Evolutionary conservation across 2,329 filamentous ascomycete species (phyloP).

Genomic region (Fusarium camptoceras): DNA sequence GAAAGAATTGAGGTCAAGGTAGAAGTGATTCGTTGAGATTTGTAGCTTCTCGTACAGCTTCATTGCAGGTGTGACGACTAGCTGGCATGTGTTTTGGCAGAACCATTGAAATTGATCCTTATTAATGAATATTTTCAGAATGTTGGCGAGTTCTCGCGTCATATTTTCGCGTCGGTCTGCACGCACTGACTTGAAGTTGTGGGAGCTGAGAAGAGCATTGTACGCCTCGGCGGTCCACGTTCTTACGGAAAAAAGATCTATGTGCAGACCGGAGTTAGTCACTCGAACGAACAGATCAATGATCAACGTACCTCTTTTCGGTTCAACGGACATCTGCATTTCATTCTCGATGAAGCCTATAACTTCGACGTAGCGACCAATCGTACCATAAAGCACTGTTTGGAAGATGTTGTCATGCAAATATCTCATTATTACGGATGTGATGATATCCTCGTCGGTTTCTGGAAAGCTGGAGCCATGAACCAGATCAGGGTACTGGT

Average conservation of each 20-base stretch:
- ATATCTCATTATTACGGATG: constrained; percentile 52
- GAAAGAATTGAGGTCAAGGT: constrained; percentile 51
- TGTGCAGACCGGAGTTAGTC: not conserved
- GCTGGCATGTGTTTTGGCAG: constrained; percentile 41
- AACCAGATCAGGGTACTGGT: constrained; percentile 49
- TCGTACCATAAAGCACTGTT: constrained; percentile 47
- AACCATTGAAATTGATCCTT: constrained; percentile 43
- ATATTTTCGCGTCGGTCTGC: constrained; percentile 43
- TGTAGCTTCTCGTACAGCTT: constrained; percentile 54
- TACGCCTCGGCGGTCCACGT: constrained; percentile 55
- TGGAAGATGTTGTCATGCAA: constrained; percentile 53
- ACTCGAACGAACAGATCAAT: too few species aligned
- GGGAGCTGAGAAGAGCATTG: constrained; percentile 51
- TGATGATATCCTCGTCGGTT: constrained; percentile 54
- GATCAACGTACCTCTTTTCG: constrained; percentile 51
- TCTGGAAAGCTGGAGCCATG: constrained; percentile 51
- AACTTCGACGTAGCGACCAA: constrained; percentile 41
- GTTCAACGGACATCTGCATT: constrained; percentile 52
- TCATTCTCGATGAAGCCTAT: constrained; percentile 51
- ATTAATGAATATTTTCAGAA: constrained; percentile 47
- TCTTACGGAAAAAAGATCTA: constrained; percentile 53
- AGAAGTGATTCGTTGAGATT: constrained; percentile 54
- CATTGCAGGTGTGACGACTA: constrained; percentile 53
- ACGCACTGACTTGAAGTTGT: constrained; percentile 46
- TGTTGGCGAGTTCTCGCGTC: constrained; percentile 45